These are phyloP conservation scores for Candida anutae DNA, from an alignment of 1,139 yeast species.

Conservation along the genomic window DNA sequence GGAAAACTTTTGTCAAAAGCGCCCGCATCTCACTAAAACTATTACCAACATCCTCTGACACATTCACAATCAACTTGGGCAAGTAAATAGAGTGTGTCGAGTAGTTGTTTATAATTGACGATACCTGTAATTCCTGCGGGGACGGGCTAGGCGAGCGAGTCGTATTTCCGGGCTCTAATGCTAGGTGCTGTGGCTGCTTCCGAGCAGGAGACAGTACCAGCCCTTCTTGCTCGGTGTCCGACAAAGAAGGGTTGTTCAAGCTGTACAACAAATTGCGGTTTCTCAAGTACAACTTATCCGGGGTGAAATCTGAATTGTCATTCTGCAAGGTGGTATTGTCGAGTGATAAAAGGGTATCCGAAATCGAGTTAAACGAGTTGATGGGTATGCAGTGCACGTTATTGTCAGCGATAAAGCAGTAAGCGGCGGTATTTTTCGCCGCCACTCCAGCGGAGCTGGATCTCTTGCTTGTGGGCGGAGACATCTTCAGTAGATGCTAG, in stretches of 20 bases:
- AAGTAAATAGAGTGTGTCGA: conserved; percentile 32
- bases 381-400: conserved; percentile 33
- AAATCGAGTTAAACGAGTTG: conserved; percentile 13
- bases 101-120: conserved; percentile 19
- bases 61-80: conserved; percentile 29
- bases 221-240: conserved; percentile 30
- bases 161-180: conserved; percentile 1
- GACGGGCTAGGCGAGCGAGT: conserved; percentile 10
- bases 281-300: conserved; percentile 21
- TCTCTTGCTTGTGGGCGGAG: too few species aligned
- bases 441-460: too few species aligned
- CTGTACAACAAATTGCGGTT: conserved; percentile 33
- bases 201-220: conserved; percentile 3
- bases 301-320: conserved; percentile 13
- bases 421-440: conserved; percentile 18
- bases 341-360: conserved; percentile 5
- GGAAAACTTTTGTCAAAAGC: conserved; percentile 29
- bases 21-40: conserved; percentile 25
- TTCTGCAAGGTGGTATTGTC: conserved; percentile 4
- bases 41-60: conserved; percentile 22
- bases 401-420: conserved; percentile 34
- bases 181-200: not conserved
- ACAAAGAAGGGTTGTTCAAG: conserved; percentile 36
- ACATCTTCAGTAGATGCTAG: too few species aligned
- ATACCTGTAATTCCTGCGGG: conserved; percentile 6